Evolutionary conservation across 2,329 filamentous ascomycete species (phyloP), one percentile per base, ranked within the genome.

Genomic region (Diaporthe sp.): DNA sequence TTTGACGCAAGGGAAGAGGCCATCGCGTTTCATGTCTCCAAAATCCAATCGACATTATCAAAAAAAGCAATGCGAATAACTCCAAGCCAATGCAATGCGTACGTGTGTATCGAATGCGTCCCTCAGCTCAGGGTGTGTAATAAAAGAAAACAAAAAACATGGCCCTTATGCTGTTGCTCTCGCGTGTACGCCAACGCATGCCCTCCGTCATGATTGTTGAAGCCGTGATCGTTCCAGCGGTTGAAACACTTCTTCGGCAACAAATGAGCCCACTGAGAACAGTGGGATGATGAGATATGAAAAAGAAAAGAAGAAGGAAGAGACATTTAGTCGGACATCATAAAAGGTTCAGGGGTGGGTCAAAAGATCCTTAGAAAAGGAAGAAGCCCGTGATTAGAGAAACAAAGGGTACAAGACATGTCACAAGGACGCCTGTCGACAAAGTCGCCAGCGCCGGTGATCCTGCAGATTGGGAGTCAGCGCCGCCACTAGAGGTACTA

Each of bases 381-480:
- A 75, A 68, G 53, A 75, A 68, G 31, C 75, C 75, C 44, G 68
- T 31, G 6, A 75, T 67, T 22, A 72, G 37, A 61, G 73, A 76
- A 49, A 70, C 53, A 49, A 74, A 68, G 42, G 75, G 60, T 42
- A 75, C 67, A 49, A 76, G 53, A 63, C 71, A 71, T 25, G 72
- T 61, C 58, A 72, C 44, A 22, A 75, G 17, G 22, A 68, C 68
- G 34, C 73, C 68, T 12, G 55, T 51, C 58, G 72, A 61, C 34
- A 73, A 25, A 17, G 60, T 72, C 65, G 65, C 47, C 65, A 68
- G 65, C 47, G 65, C 65, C 31, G 65, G 65, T 68, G 65, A 28
- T 68, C 65, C 65, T 68, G 65, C 65, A 53, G 65, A 68, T 44
- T 63, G n/a, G 47, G 75, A 76, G 75, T 76, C 73, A 76, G 75